phyloP scores from a whole-genome alignment of 2,329 filamentous ascomycete species.

The Thelonectria olida region DNA sequence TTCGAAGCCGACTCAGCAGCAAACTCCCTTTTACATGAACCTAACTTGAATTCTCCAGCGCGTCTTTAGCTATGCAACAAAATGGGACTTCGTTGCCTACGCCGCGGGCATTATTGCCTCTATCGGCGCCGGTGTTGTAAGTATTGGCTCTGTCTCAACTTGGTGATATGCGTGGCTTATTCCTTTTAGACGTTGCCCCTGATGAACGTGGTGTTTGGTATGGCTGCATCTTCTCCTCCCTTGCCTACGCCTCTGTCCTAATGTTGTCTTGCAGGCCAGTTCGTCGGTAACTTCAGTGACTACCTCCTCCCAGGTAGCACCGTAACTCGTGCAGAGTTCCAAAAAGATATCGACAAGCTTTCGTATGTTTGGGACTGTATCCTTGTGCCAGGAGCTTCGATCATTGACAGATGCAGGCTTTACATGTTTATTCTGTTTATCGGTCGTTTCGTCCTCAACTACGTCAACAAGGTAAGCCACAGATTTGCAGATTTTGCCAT shows the following conservation, averaged over 20 bases:
- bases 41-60: slow-evolving; percentile 45
- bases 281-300: slow-evolving; percentile 59
- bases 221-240: slow-evolving; percentile 6
- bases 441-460: slow-evolving; percentile 70
- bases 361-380: slow-evolving; percentile 46
- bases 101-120: slow-evolving; percentile 57
- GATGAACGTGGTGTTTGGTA: slow-evolving; percentile 69
- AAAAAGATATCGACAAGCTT: slow-evolving; percentile 52
- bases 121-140: slow-evolving; percentile 57
- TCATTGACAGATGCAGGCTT: slow-evolving; percentile 52
- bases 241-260: background rate
- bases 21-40: background rate
- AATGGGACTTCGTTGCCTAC: slow-evolving; percentile 61
- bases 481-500: no score
- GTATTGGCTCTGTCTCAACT: background rate
- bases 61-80: slow-evolving; percentile 63
- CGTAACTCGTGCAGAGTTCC: slow-evolving; percentile 50
- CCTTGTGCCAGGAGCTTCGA: background rate
- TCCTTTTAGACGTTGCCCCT: slow-evolving; percentile 58
- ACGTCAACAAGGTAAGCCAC: slow-evolving; percentile 61
- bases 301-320: slow-evolving; percentile 48
- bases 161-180: slow-evolving; percentile 2
- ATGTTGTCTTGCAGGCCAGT: slow-evolving; percentile 44
- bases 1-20: background rate
- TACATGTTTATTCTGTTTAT: slow-evolving; percentile 78